Evolutionary conservation across 192 early-diverging fungal species (phyloP).

Genomic region (Gryganskiella cystojenkinii): DNA sequence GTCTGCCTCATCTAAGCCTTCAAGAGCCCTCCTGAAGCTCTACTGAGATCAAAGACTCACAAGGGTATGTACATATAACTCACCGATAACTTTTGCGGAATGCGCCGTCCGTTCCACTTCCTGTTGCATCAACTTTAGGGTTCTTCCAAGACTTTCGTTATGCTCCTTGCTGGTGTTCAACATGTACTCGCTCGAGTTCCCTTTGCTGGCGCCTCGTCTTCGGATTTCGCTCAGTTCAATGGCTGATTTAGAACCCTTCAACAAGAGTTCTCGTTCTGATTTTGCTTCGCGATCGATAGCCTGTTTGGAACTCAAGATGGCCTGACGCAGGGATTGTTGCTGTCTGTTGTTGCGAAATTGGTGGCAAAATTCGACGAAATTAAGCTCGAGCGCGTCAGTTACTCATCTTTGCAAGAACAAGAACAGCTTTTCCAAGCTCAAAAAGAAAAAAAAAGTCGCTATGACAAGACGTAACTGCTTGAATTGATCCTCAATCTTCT

Average conservation of each 20-base stretch:
- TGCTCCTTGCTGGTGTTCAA: constrained; percentile 65
- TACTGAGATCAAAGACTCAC: no score
- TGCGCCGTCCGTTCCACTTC: constrained; percentile 72
- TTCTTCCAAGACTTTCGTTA: constrained; percentile 67
- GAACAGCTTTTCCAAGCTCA: not conserved
- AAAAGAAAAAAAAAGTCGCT: constrained; percentile 16
- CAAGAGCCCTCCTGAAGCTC: no score
- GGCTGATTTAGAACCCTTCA: constrained; percentile 35
- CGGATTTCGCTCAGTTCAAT: constrained; percentile 55
- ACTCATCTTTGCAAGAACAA: no score
- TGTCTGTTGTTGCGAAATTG: no score
- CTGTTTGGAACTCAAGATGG: constrained; percentile 64
- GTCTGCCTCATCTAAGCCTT: no score
- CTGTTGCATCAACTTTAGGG: constrained; percentile 69
- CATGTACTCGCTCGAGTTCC: constrained; percentile 56
- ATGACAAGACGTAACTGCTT: no score
- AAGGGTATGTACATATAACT: not conserved
- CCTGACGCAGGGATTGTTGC: constrained; percentile 57
- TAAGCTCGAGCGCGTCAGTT: no score
- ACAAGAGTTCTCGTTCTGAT: constrained; percentile 55
- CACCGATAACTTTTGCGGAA: constrained; percentile 66
- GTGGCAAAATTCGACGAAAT: no score
- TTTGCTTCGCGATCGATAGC: constrained; percentile 58
- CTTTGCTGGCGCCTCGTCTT: constrained; percentile 36
- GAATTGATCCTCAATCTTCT: constrained; percentile 62